phyloP scores from a whole-genome alignment of 768 basidiomycete genomes.

The Amanita pseudoporphyria region DNA sequence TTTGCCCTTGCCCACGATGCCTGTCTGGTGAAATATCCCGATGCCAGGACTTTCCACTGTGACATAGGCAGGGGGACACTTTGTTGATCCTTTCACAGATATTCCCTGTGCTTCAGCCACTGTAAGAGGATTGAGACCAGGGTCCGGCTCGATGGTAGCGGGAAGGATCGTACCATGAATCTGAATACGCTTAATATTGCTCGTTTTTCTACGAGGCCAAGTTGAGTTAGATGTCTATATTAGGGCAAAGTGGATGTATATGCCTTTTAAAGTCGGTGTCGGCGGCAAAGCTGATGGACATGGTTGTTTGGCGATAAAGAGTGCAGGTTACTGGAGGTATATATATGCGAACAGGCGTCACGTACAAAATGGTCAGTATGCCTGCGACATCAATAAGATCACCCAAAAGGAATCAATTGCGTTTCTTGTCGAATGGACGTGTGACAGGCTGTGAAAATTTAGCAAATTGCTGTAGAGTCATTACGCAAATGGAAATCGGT shows the following conservation, averaged over 20 bases:
- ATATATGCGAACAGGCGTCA: no score
- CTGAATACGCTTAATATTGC: slow-evolving; percentile 2
- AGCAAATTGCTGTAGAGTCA: slow-evolving; percentile 5
- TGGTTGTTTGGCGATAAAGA: no score
- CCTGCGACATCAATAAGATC: no score
- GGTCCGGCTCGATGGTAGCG: not conserved
- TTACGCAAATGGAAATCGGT: not conserved
- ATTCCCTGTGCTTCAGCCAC: slow-evolving; percentile 4
- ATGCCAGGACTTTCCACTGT: slow-evolving; percentile 6
- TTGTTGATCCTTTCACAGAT: not conserved
- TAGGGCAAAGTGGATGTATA: not conserved
- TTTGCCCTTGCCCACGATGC: not conserved
- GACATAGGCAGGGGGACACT: slow-evolving; percentile 4
- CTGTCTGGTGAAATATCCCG: slow-evolving; percentile 4
- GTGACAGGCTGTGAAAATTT: slow-evolving; percentile 2
- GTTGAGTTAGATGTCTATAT: not conserved
- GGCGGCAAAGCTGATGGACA: not conserved
- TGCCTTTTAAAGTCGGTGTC: not conserved
- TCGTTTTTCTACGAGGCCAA: not conserved
- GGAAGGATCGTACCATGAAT: slow-evolving; percentile 3
- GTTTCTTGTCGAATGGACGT: not conserved
- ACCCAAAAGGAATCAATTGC: no score
- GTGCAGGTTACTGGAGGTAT: no score
- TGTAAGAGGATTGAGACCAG: not conserved
- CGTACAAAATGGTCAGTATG: no score